A percentile compares a stretch with the other conserved stretches of the same genome.
Conservation (phyloP, 805 yeast genomes). For the Candida stauntonica region DNA sequence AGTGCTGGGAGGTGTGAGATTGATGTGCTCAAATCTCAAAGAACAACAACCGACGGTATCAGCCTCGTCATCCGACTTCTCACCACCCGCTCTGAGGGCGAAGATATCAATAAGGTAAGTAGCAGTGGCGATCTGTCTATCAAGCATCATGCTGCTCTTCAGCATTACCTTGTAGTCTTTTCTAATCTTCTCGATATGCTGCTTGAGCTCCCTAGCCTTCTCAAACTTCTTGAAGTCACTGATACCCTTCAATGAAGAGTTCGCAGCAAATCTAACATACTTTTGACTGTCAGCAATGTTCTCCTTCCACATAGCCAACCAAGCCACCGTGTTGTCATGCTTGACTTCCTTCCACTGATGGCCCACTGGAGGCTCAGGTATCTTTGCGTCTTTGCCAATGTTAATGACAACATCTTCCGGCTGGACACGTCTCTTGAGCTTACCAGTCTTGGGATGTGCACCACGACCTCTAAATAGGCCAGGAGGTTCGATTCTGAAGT, state of each 20-base stretch:
- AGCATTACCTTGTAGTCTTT: conserved; percentile 66
- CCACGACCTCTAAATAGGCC: conserved; percentile 96
- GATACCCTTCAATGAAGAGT: conserved; percentile 85
- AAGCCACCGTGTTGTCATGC: conserved; percentile 86
- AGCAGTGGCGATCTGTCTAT: conserved; percentile 90
- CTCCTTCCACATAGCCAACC: conserved; percentile 98
- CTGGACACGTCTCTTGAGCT: conserved; percentile 73
- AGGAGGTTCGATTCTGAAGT: conserved; percentile 94
- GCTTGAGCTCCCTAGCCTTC: conserved; percentile 80
- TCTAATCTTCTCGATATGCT: conserved; percentile 69
- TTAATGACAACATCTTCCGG: conserved; percentile 91
- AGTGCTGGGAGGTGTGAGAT: conserved; percentile 76
- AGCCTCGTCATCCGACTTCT: conserved; percentile 94
- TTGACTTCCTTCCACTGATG: conserved; percentile 86
- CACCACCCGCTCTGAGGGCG: conserved; percentile 97
- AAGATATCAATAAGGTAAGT: conserved; percentile 87
- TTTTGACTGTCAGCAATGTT: conserved; percentile 79
- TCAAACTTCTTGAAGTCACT: conserved; percentile 90
- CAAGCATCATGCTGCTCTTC: conserved; percentile 72
- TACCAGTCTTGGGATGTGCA: conserved; percentile 94
- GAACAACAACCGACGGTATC: conserved; percentile 99
- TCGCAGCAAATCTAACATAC: conserved; percentile 88
- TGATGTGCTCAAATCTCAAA: conserved; percentile 82
- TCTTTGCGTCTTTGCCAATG: conserved; percentile 61
- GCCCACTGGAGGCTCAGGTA: conserved; percentile 84